Evolutionary conservation across 805 yeast species (phyloP).

Genomic region (Nakazawaea pomicola): DNA sequence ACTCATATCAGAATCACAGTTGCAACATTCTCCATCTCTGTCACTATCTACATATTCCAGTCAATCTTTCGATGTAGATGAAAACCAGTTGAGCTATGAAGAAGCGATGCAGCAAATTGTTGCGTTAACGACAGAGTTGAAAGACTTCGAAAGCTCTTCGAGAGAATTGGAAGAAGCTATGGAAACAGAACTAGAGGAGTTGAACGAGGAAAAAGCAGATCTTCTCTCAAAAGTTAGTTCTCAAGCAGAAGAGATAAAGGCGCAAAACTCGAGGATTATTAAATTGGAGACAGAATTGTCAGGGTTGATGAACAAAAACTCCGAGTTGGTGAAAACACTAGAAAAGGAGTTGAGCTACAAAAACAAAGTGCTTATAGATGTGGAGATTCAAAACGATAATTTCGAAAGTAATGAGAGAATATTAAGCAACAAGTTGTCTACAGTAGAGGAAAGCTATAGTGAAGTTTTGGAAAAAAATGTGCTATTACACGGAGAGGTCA

Average conservation of each 20-base stretch:
- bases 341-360: constrained; percentile 22
- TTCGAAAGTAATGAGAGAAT: constrained; percentile 35
- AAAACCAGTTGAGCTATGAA: constrained; percentile 13
- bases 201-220: constrained; percentile 20
- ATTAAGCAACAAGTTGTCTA: constrained; percentile 27
- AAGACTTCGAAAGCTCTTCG: constrained; percentile 38
- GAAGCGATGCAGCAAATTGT: constrained; percentile 25
- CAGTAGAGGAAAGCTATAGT: constrained; percentile 33
- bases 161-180: constrained; percentile 39
- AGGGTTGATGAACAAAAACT: constrained; percentile 6
- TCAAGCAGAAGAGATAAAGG: constrained; percentile 1
- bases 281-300: constrained; percentile 10
- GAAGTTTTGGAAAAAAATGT: constrained; percentile 38
- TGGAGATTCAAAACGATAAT: constrained; percentile 38
- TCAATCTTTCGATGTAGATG: not conserved
- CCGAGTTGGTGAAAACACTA: constrained; percentile 14
- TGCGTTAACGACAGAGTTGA: constrained; percentile 32
- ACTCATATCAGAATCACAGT: not conserved
- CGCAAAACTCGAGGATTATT: not conserved
- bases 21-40: not conserved
- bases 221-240: constrained; percentile 15
- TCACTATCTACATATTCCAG: not conserved
- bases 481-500: constrained; percentile 34
- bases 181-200: constrained; percentile 35
- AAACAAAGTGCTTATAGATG: constrained; percentile 30